Evolutionary conservation across 257 asterid genomes (phyloP), one percentile per base, ranked within the genome.

Genomic region (Dorcoceras hygrometricum): DNA sequence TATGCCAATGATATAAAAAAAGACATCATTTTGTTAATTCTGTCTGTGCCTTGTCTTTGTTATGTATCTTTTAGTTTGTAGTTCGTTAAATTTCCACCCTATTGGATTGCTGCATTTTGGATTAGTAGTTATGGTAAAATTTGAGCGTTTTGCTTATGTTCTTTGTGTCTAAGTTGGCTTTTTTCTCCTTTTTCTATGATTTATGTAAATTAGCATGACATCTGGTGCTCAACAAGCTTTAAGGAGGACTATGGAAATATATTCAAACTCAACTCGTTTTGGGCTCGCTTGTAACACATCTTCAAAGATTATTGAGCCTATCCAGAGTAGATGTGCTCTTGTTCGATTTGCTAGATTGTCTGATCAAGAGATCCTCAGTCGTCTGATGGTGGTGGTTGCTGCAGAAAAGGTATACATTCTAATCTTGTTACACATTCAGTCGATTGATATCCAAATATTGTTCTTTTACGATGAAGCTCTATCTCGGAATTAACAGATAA

Each of bases 151-250:
- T 72, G 14, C 67, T 62, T 70, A 34, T n/a, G 8, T 43, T 27
- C 36, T 3, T 25, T 26, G 36, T 22, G 24, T 60, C 34, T 18
- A 18, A 56, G n/a, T 28, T n/a, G 43, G 56, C 26, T 62, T 23
- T 62, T 26, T 54, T 2, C 3, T 23, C 69, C 20, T 75, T 53
- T 75, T 81, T 69, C 55, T 63, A 2, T 67, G 32, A 59, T 80
- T 77, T 67, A 68, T 77, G 72, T 14, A 69, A 66, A 81, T 69
- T 75, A 93, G 99, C 84, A 94, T 90, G 97, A 90, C 97, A 18
- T 77, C 97, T 75, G 99, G 96, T 61, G 99, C 99, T 70, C 97
- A 94, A 78, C 97, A 90, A 85, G 96, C 99, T 69, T 84, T 94
- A 73, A 88, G 99, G 83, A 94, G 99, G 83, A 94, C 96, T 4